Evolutionary conservation across 148 eudicot species (phyloP).

Genomic region (Pouteria glomerata): DNA sequence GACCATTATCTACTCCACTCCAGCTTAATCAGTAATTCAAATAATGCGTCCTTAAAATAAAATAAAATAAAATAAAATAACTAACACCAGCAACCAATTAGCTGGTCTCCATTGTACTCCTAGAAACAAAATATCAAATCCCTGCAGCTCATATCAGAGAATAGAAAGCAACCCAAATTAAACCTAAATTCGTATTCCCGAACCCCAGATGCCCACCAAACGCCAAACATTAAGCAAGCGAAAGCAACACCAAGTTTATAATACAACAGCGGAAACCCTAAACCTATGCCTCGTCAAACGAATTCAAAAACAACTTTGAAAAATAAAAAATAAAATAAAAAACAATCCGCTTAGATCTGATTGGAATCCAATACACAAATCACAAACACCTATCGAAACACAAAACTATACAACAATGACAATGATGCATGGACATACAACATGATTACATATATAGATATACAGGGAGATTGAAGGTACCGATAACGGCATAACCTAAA

Average conservation of each 20-base stretch:
- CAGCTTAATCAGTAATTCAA: not conserved
- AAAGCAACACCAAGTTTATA: too few relatives aligned
- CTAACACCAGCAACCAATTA: too few relatives aligned
- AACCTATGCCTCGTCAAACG: slow-evolving; percentile 8
- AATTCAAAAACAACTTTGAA: not conserved
- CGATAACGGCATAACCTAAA: slow-evolving; percentile 63
- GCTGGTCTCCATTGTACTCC: too few relatives aligned
- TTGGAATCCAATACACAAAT: not conserved
- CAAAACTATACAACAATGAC: not conserved
- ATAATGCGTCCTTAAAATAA: not conserved
- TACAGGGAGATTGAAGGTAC: slow-evolving; percentile 10
- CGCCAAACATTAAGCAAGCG: too few relatives aligned
- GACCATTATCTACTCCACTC: not conserved
- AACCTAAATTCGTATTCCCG: too few relatives aligned
- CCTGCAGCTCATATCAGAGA: too few relatives aligned
- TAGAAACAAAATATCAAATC: too few relatives aligned
- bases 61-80: too few relatives aligned
- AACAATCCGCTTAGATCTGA: not conserved
- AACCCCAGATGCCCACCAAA: too few relatives aligned
- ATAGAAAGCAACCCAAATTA: too few relatives aligned
- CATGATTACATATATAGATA: not conserved
- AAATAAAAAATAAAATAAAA: slow-evolving; percentile 4
- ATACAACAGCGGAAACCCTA: not conserved
- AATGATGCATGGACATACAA: too few relatives aligned
- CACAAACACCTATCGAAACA: not conserved